phyloP scores from a whole-genome alignment of 2,329 filamentous ascomycete species.

The Rachicladosporium sp. region DNA sequence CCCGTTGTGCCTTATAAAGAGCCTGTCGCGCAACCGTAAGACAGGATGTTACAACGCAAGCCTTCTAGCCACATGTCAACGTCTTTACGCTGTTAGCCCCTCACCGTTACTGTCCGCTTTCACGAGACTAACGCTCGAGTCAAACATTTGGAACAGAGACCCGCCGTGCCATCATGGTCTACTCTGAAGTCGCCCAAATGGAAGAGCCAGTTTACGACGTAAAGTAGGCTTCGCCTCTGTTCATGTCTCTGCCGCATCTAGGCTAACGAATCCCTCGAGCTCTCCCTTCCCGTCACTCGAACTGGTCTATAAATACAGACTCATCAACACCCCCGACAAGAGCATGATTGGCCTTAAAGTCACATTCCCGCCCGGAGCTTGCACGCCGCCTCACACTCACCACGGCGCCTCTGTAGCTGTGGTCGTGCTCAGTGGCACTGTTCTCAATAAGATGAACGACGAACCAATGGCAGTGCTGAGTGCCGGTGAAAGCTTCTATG shows the following conservation, averaged over 20 bases:
- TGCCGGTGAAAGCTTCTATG: constrained; percentile 30
- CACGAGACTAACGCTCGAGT: no score
- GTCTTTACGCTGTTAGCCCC: no score
- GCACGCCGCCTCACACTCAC: constrained; percentile 36
- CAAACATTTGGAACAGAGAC: no score
- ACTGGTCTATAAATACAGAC: constrained; percentile 23
- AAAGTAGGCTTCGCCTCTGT: background rate
- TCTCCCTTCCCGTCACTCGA: constrained; percentile 19
- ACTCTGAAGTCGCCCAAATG: constrained; percentile 1
- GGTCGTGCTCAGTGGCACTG: constrained; percentile 27
- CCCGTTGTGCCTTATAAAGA: no score
- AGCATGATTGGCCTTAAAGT: constrained; percentile 29
- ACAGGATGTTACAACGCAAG: no score
- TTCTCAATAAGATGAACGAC: constrained; percentile 40
- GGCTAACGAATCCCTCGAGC: constrained; percentile 4
- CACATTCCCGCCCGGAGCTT: constrained; percentile 25
- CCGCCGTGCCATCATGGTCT: background rate
- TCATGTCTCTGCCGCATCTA: background rate
- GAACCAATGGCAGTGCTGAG: constrained; percentile 28
- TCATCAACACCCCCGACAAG: constrained; percentile 30
- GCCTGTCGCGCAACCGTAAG: no score
- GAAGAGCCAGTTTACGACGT: constrained; percentile 3
- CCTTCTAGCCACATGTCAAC: no score
- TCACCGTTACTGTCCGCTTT: no score
- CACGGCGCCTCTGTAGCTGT: constrained; percentile 32